Percentiles rank a stretch among this genome's conserved stretches.
Conservation (phyloP, 345 rosid species). For the Atalantia buxifolia region DNA sequence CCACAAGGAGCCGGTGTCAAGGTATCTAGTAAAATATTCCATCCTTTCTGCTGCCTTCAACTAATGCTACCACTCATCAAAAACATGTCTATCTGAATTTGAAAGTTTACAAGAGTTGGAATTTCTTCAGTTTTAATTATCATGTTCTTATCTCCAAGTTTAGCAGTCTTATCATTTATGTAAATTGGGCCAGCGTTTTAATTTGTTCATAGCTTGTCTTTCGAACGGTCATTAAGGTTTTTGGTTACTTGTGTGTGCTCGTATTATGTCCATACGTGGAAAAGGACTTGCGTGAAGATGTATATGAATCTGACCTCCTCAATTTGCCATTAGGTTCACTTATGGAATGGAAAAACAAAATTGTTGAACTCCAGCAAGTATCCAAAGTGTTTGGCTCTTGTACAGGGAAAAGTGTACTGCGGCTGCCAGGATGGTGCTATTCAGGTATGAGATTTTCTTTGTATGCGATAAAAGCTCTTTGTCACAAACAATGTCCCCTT, state of each 20-base stretch:
- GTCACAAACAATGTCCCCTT: background rate
- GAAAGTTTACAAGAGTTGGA: background rate
- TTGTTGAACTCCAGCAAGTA: slow-evolving; percentile 40
- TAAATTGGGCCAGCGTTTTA: background rate
- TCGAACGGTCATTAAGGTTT: background rate
- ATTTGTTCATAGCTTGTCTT: background rate
- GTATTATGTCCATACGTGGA: background rate
- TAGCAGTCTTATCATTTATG: background rate
- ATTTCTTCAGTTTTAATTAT: slow-evolving; percentile 1
- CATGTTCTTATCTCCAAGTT: background rate
- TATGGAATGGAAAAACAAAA: slow-evolving; percentile 63
- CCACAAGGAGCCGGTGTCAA: slow-evolving; percentile 73
- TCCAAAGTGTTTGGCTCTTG: slow-evolving; percentile 51
- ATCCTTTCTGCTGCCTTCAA: background rate
- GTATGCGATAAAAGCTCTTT: background rate
- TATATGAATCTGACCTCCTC: background rate
- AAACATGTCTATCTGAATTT: background rate
- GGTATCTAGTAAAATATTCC: slow-evolving; percentile 29
- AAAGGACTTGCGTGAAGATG: background rate
- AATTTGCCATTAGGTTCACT: slow-evolving; percentile 40
- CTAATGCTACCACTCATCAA: background rate
- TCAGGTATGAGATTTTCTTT: slow-evolving; percentile 40
- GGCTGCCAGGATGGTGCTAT: slow-evolving; percentile 70
- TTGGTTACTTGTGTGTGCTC: background rate
- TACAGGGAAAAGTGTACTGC: slow-evolving; percentile 57